Percentiles rank a stretch among this genome's conserved stretches.
Evolutionary conservation across 768 basidiomycete genomes (phyloP).

Genomic region (Lactarius akahatsu): DNA sequence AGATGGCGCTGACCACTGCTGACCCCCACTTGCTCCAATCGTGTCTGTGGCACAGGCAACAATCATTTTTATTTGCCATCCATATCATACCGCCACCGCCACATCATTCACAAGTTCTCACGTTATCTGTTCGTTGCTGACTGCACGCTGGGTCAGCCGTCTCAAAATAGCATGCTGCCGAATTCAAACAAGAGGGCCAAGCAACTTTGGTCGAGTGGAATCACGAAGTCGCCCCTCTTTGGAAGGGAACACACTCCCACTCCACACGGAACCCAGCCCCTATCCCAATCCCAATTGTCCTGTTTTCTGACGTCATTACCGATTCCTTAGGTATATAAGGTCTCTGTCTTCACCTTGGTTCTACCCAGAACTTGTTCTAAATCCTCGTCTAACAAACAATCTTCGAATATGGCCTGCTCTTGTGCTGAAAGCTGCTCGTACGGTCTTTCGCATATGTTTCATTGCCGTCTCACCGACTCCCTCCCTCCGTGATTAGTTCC

Average conservation of each 20-base stretch:
- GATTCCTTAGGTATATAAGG: slow-evolving; percentile 7
- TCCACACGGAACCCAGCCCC: neutral
- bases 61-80: no score
- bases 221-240: neutral
- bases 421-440: slow-evolving; percentile 18
- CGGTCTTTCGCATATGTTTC: neutral
- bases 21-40: no score
- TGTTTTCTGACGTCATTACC: slow-evolving; percentile 1
- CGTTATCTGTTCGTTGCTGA: neutral
- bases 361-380: neutral
- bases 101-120: neutral
- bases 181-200: no score
- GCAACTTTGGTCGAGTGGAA: neutral
- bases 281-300: neutral
- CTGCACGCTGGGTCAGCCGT: no score
- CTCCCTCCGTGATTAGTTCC: neutral
- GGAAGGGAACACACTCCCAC: neutral
- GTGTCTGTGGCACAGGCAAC: no score
- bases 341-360: no score
- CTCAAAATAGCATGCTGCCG: no score
- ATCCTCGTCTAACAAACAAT: neutral
- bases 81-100: neutral
- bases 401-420: slow-evolving; percentile 17
- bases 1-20: neutral
- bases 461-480: neutral